Conservation (phyloP, 495 filamentous ascomycete genomes). For the Talaromyces proteolyticus region DNA sequence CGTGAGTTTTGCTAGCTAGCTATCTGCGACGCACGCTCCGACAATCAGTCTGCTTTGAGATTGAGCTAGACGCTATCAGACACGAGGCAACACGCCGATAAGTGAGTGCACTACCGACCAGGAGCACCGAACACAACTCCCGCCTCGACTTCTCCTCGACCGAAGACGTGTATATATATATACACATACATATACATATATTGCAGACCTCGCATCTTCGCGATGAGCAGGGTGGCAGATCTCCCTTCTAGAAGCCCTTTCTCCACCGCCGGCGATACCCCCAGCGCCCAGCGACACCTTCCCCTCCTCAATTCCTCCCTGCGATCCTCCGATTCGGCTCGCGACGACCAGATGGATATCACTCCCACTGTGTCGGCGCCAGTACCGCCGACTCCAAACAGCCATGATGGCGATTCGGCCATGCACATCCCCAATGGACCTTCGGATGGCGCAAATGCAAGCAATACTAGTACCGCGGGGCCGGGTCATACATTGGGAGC, state of each 20-base stretch:
- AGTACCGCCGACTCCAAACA: slow-evolving; percentile 39
- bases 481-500: slow-evolving; percentile 51
- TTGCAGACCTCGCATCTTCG: too few relatives aligned
- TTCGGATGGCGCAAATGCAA: slow-evolving; percentile 29
- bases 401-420: slow-evolving; percentile 40
- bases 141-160: not conserved
- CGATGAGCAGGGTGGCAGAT: slow-evolving; percentile 41
- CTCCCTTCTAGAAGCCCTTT: slow-evolving; percentile 32
- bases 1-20: not conserved
- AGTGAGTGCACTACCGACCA: too few relatives aligned
- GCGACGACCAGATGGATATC: slow-evolving; percentile 43
- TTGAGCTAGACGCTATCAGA: not conserved
- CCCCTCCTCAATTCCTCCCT: slow-evolving; percentile 38
- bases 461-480: slow-evolving; percentile 27
- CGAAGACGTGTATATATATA: not conserved
- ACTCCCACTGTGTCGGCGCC: slow-evolving; percentile 38
- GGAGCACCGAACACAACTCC: too few relatives aligned
- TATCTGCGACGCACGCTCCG: not conserved
- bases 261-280: slow-evolving; percentile 28
- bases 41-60: not conserved
- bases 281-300: slow-evolving; percentile 36
- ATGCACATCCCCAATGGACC: slow-evolving; percentile 38
- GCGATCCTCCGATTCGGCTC: slow-evolving; percentile 25
- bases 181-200: not conserved
- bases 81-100: too few relatives aligned